Conservation (phyloP, 2,329 filamentous ascomycete genomes). For the Diaporthe citrichinensis region DNA sequence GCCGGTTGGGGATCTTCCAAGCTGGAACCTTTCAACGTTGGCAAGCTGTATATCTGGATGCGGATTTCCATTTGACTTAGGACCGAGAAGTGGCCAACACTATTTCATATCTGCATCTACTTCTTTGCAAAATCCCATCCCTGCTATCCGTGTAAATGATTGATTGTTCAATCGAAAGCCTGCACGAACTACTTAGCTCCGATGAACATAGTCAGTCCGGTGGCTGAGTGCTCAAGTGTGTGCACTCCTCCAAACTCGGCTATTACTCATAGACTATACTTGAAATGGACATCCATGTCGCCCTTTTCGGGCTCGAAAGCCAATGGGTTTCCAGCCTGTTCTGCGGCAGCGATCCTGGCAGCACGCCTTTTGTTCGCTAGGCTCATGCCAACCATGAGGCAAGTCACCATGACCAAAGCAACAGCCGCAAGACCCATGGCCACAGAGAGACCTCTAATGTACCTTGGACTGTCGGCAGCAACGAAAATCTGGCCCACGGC, state of each 20-base stretch:
- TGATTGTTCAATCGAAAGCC: neutral
- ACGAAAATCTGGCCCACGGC: slow-evolving; percentile 62
- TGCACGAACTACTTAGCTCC: neutral
- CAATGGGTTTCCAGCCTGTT: slow-evolving; percentile 44
- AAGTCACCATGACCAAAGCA: slow-evolving; percentile 46
- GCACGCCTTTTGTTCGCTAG: slow-evolving; percentile 49
- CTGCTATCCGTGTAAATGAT: neutral
- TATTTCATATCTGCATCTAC: slow-evolving; percentile 1
- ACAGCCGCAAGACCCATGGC: slow-evolving; percentile 48
- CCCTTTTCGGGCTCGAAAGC: slow-evolving; percentile 45
- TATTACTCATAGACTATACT: slow-evolving; percentile 43
- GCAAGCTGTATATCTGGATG: neutral
- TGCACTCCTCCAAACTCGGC: neutral
- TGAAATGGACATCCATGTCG: slow-evolving; percentile 49
- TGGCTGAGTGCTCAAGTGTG: too few species aligned
- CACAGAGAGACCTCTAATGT: slow-evolving; percentile 50
- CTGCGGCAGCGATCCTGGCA: slow-evolving; percentile 44
- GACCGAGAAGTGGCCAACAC: neutral
- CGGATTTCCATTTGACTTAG: neutral
- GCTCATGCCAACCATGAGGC: slow-evolving; percentile 47
- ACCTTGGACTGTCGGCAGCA: slow-evolving; percentile 47
- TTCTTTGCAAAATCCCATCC: neutral
- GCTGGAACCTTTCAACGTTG: neutral
- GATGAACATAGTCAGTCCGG: neutral
- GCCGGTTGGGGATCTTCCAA: slow-evolving; percentile 1